Conservation (phyloP, 208 protist species). For the Acanthamoeba polyphaga region DNA sequence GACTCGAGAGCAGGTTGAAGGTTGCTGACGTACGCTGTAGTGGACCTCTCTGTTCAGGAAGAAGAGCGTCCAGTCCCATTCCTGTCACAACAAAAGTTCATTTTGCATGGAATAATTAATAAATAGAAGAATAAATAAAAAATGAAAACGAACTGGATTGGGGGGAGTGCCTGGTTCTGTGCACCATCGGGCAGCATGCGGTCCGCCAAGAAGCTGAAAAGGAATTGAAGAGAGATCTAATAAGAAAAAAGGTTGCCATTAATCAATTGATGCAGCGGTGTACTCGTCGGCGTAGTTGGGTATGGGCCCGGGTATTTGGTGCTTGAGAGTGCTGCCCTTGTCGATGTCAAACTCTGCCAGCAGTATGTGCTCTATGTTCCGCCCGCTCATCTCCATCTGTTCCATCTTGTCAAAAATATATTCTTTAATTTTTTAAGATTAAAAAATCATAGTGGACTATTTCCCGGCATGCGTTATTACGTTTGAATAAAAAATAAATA, state of each 20-base stretch:
- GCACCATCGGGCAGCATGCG: conserved; percentile 87
- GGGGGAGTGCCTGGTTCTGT: conserved; percentile 74
- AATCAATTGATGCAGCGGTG: neutral
- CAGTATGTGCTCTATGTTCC: conserved; percentile 75
- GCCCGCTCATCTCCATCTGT: neutral
- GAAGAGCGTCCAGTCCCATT: conserved; percentile 87
- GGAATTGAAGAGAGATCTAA: neutral
- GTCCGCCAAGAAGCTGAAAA: conserved; percentile 77
- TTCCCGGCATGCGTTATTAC: no score
- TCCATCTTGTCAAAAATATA: neutral
- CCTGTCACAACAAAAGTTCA: conserved; percentile 40
- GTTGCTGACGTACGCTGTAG: neutral
- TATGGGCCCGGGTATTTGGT: conserved; percentile 78
- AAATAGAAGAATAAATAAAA: neutral
- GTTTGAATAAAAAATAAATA: no score
- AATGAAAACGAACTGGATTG: neutral
- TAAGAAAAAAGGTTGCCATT: no score
- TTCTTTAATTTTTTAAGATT: no score
- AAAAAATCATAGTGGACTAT: neutral
- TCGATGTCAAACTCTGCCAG: conserved; percentile 88
- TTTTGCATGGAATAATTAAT: neutral
- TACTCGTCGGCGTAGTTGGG: conserved; percentile 51
- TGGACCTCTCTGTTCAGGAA: conserved; percentile 73
- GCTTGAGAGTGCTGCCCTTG: conserved; percentile 78
- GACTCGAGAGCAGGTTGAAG: neutral